phyloP scores from a whole-genome alignment of 1,284 basidiomycete species.

The Pyrrhoderma noxium region DNA sequence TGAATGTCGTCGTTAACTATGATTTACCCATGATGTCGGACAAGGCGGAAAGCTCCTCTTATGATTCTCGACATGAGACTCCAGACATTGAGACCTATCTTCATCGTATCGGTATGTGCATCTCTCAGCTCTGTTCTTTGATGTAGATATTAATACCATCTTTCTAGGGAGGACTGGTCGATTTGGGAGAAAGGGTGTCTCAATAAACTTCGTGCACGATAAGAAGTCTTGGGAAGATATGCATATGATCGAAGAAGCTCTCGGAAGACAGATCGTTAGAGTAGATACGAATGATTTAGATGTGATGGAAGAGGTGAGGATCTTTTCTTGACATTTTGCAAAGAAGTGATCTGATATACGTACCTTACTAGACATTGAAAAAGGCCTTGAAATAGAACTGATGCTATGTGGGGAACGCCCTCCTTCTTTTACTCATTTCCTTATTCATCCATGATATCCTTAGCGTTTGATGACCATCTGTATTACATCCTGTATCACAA shows the following conservation, averaged over 20 bases:
- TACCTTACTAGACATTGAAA: slow-evolving; percentile 56
- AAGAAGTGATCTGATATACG: neutral
- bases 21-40: slow-evolving; percentile 79
- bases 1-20: slow-evolving; percentile 99
- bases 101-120: slow-evolving; percentile 84
- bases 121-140: neutral
- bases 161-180: slow-evolving; percentile 82
- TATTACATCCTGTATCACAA: too few species aligned
- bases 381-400: slow-evolving; percentile 50
- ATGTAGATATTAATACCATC: slow-evolving; percentile 1
- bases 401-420: neutral
- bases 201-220: slow-evolving; percentile 95
- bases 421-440: neutral
- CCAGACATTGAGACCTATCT: slow-evolving; percentile 98
- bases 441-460: neutral
- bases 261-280: slow-evolving; percentile 70
- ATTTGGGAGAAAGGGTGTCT: slow-evolving; percentile 91
- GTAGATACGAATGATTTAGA: slow-evolving; percentile 83
- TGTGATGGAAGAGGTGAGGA: slow-evolving; percentile 77
- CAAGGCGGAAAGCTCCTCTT: slow-evolving; percentile 51
- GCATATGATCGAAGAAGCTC: slow-evolving; percentile 72
- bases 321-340: neutral
- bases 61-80: slow-evolving; percentile 33
- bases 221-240: slow-evolving; percentile 79
- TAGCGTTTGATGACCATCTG: too few species aligned